Evolutionary conservation across 106 monocot species (phyloP).

Genomic region (Agapanthus africanus): DNA sequence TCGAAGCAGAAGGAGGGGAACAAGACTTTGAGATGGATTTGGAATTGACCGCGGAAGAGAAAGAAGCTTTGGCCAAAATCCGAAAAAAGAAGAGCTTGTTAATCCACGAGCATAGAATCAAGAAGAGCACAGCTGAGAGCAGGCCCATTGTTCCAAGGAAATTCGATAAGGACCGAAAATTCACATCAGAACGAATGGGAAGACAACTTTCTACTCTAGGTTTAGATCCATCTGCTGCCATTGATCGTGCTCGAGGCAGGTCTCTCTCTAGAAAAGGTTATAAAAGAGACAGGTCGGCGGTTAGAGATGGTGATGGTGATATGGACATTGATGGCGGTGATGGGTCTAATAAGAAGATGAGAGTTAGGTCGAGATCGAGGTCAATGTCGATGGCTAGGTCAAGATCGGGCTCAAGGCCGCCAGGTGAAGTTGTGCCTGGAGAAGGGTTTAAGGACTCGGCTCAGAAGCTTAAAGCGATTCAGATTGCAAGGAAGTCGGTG

Average conservation of each 20-base stretch:
- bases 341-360: slow-evolving; percentile 54
- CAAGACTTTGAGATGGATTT: slow-evolving; percentile 63
- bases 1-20: slow-evolving; percentile 39
- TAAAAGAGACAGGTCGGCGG: slow-evolving; percentile 61
- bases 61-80: slow-evolving; percentile 59
- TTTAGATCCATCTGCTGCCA: slow-evolving; percentile 63
- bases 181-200: slow-evolving; percentile 81
- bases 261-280: slow-evolving; percentile 44
- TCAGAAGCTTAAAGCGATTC: slow-evolving; percentile 67
- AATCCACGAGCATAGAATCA: slow-evolving; percentile 78
- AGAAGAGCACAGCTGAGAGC: slow-evolving; percentile 94
- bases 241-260: slow-evolving; percentile 53
- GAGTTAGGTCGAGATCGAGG: slow-evolving; percentile 35
- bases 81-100: slow-evolving; percentile 81
- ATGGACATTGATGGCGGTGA: slow-evolving; percentile 63
- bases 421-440: slow-evolving; percentile 66
- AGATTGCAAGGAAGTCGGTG: slow-evolving; percentile 52
- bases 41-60: slow-evolving; percentile 62
- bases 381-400: slow-evolving; percentile 19
- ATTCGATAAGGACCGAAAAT: slow-evolving; percentile 74
- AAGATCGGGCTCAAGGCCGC: slow-evolving; percentile 49
- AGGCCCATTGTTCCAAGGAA: slow-evolving; percentile 82
- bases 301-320: slow-evolving; percentile 26
- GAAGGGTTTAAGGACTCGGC: slow-evolving; percentile 90
- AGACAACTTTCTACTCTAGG: slow-evolving; percentile 75